Evolutionary conservation across 805 yeast species (phyloP), one percentile per base, ranked within the genome.

Genomic region (Teunomyces funiuensis): DNA sequence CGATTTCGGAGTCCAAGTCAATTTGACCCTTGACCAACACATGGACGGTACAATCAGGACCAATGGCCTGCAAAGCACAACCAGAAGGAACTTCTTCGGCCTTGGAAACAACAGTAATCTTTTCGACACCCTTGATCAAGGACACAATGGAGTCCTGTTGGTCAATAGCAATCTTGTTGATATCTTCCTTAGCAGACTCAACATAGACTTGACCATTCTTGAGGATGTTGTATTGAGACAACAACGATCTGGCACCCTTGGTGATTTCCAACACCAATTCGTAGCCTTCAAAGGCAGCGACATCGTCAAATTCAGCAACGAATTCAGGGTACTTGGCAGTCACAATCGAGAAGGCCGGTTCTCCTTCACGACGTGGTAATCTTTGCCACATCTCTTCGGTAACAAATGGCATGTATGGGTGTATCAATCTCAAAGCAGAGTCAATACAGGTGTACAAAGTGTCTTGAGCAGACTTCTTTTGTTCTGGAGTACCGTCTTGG

Each of bases 301-400:
- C 71, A 55, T 90, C 81, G 60, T 79, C 81, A 47, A 79, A 86
- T 41, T 77, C 79, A 41, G 69, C 54, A 40, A 71, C 70, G 64
- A 72, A 83, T 41, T 66, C 77, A 43, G 99, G 99, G 73, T 82
- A 93, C 37, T 73, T 54, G 30, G 97, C 95, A 60, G 80, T 79
- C 39, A 82, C 82, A 62, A 93, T 88, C 15, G 97, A 77, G 39
- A 65, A 71, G 19, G 88, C 73, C 16, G 68, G 66, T 55, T 87
- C 97, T 40, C 81, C 70, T 6, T 79, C 76, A 61, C 97, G 82
- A 58, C 85, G 84, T 55, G 98, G 98, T 58, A 93, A 73, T 69
- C 98, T 87, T 74, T 93, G 99, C 97, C 97, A 93, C 87, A 93
- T 80, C 75, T 93, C 99, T 69, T 93, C 99, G 36, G 98, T 84